These are phyloP conservation scores for Kalanchoe fedtschenkoi DNA, from an alignment of 164 flowering plant genomes.

Conservation along the genomic window DNA sequence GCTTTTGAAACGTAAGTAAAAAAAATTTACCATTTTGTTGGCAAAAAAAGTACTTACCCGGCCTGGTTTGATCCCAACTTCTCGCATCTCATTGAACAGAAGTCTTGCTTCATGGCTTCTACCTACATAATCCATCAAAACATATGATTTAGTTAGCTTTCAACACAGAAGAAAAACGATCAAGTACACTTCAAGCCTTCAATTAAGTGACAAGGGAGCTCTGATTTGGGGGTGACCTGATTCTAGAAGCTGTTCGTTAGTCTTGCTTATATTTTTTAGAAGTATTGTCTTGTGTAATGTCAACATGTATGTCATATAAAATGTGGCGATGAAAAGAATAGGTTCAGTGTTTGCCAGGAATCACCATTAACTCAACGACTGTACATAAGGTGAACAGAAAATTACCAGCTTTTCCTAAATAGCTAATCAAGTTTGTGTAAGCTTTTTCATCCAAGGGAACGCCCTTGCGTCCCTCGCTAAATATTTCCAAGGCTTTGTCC, in stretches of 20 bases:
- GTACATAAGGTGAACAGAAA: too few species aligned
- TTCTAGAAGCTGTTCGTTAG: not conserved
- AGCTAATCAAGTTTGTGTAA: slow-evolving; percentile 63
- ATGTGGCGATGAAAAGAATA: not conserved
- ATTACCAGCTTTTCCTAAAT: slow-evolving; percentile 82
- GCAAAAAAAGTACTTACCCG: slow-evolving; percentile 31
- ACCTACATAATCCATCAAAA: slow-evolving; percentile 29
- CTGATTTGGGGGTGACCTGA: not conserved
- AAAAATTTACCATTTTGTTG: not conserved
- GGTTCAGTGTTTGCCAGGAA: not conserved
- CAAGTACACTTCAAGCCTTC: not conserved
- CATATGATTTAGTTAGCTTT: slow-evolving; percentile 1
- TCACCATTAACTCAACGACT: not conserved
- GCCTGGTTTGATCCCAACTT: slow-evolving; percentile 76
- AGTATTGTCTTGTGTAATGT: not conserved
- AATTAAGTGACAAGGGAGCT: not conserved
- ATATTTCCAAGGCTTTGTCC: slow-evolving; percentile 67
- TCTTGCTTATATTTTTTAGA: too few species aligned
- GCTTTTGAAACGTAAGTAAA: not conserved
- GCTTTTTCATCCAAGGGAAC: slow-evolving; percentile 63
- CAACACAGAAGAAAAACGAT: not conserved
- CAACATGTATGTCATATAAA: not conserved
- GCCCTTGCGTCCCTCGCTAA: slow-evolving; percentile 44
- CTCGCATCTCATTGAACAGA: slow-evolving; percentile 61
- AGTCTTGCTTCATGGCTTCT: slow-evolving; percentile 50